phyloP scores from a whole-genome alignment of 2,329 filamentous ascomycete species.

The Colletotrichum spinosum region DNA sequence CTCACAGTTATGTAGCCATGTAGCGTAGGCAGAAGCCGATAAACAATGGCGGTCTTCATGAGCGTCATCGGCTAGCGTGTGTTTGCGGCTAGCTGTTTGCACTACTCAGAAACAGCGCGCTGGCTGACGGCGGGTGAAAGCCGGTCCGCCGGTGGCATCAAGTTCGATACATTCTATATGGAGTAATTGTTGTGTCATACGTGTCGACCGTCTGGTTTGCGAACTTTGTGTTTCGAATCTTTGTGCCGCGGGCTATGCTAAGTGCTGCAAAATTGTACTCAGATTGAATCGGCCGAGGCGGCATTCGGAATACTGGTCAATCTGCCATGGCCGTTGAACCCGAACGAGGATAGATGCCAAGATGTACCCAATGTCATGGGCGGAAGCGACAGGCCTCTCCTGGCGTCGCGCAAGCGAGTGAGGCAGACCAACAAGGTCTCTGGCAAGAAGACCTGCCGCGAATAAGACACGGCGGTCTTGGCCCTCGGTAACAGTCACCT shows the following conservation, averaged over 20 bases:
- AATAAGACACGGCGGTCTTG: constrained; percentile 12
- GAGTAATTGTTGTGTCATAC: not conserved
- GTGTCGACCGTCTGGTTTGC: constrained; percentile 1
- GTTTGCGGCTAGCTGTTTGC: not conserved
- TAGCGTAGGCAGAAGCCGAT: constrained; percentile 13
- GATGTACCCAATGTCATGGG: constrained; percentile 9
- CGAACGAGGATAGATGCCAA: constrained; percentile 19
- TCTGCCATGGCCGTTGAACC: not conserved
- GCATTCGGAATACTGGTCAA: not conserved
- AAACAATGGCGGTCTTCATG: not conserved
- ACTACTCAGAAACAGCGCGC: constrained; percentile 24
- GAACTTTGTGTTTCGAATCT: not conserved
- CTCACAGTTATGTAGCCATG: not conserved
- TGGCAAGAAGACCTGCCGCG: not conserved
- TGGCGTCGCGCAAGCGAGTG: constrained; percentile 1
- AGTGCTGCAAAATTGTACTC: not conserved
- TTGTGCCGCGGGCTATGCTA: not conserved
- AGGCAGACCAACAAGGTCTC: not conserved
- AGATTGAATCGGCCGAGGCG: not conserved
- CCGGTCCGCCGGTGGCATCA: constrained; percentile 11
- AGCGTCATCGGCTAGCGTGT: constrained; percentile 20
- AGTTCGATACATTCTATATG: not conserved
- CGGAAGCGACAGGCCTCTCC: constrained; percentile 6
- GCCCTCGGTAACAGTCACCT: not conserved
- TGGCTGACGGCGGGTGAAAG: constrained; percentile 2